Conservation (phyloP, 2,329 filamentous ascomycete species). For the Drechslerella dactyloides region DNA sequence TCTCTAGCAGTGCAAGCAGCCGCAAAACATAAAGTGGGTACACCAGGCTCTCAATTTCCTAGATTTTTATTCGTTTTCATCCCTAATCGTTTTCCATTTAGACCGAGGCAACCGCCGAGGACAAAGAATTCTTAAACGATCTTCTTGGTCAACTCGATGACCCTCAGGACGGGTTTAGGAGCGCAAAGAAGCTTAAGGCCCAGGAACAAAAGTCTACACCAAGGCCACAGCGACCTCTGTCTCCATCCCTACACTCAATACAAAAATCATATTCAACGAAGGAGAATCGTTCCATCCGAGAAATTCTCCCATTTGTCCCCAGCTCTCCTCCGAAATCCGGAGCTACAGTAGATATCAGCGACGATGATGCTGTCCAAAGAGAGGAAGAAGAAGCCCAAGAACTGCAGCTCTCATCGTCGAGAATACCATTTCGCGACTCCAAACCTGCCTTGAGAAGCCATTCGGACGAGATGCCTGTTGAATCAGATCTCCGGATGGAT, state of each 20-base stretch:
- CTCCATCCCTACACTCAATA: conserved; percentile 5
- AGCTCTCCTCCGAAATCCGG: conserved; percentile 52
- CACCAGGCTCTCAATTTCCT: neutral
- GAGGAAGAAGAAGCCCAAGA: conserved; percentile 2
- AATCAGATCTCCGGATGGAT: conserved; percentile 66
- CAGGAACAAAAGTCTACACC: conserved; percentile 3
- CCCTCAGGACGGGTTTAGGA: conserved; percentile 25
- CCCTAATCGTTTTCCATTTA: conserved; percentile 1
- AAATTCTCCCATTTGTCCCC: conserved; percentile 54
- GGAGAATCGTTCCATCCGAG: neutral
- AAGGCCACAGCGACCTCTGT: conserved; percentile 25
- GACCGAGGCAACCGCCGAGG: conserved; percentile 70
- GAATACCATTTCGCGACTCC: neutral
- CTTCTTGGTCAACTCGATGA: conserved; percentile 85
- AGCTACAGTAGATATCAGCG: neutral
- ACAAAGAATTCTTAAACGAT: conserved; percentile 83
- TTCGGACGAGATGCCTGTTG: conserved; percentile 61
- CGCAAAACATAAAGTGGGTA: conserved; percentile 77
- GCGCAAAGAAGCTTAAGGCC: conserved; percentile 41
- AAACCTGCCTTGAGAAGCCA: conserved; percentile 61
- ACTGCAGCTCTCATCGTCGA: neutral
- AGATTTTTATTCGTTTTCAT: neutral
- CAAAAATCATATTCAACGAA: neutral
- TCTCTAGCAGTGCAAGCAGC: conserved; percentile 68
- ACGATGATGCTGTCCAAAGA: neutral